phyloP scores from a whole-genome alignment of 768 basidiomycete genomes.

The Pilatotrama ljubarskyi region DNA sequence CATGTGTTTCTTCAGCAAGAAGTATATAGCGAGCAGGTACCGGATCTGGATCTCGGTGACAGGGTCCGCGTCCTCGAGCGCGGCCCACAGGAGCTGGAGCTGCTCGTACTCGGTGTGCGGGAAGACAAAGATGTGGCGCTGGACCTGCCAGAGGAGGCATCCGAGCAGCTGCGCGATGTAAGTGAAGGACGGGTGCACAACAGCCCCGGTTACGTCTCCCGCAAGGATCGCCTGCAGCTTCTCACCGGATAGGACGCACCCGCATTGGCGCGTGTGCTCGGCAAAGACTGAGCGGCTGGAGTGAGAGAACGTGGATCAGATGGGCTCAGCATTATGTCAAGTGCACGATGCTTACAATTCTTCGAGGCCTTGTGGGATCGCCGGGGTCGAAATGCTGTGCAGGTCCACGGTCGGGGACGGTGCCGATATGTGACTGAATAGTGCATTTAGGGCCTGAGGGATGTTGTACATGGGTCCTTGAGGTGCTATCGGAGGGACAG shows the following conservation, averaged over 20 bases:
- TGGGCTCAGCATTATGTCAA: neutral
- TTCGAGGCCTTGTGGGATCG: slow-evolving; percentile 11
- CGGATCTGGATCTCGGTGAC: slow-evolving; percentile 25
- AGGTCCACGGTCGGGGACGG: slow-evolving; percentile 14
- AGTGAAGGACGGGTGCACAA: slow-evolving; percentile 27
- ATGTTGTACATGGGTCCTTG: slow-evolving; percentile 5
- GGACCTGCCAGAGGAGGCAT: slow-evolving; percentile 26
- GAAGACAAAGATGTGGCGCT: slow-evolving; percentile 15
- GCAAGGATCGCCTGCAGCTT: slow-evolving; percentile 27
- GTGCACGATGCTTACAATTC: slow-evolving; percentile 17
- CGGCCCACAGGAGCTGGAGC: slow-evolving; percentile 15
- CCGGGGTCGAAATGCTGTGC: slow-evolving; percentile 7
- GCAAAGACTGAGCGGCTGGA: slow-evolving; percentile 26
- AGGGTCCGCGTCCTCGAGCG: slow-evolving; percentile 18
- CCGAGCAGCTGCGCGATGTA: slow-evolving; percentile 28
- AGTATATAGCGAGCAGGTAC: slow-evolving; percentile 24
- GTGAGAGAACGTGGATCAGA: neutral
- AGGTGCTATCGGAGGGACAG: neutral
- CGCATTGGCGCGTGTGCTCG: slow-evolving; percentile 25
- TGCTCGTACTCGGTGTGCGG: slow-evolving; percentile 13
- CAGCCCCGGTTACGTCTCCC: slow-evolving; percentile 25
- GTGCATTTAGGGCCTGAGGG: slow-evolving; percentile 4
- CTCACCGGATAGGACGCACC: slow-evolving; percentile 18
- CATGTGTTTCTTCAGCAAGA: slow-evolving; percentile 22
- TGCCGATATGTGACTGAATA: slow-evolving; percentile 9